These are phyloP conservation scores for Ambrosia artemisiifolia DNA, from an alignment of 129 eudicot genomes.

Conservation along the genomic window DNA sequence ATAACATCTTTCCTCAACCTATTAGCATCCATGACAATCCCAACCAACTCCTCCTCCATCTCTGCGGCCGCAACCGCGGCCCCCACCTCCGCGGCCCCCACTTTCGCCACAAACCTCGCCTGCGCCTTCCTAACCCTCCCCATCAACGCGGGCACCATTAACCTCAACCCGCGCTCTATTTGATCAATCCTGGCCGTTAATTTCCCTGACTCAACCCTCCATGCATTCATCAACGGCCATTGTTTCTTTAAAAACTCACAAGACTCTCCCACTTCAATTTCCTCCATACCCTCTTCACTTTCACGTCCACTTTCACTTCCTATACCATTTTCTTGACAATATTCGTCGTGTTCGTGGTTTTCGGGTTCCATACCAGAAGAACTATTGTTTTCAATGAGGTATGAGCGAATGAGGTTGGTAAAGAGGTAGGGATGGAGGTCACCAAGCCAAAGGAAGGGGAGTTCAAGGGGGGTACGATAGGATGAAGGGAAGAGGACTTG, in stretches of 20 bases:
- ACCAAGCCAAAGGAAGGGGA: constrained; percentile 88
- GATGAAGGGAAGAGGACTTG: constrained; percentile 56
- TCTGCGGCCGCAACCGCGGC: constrained; percentile 44
- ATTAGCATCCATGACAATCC: constrained; percentile 82
- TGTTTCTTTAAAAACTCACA: constrained; percentile 38
- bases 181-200: constrained; percentile 53
- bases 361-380: constrained; percentile 2
- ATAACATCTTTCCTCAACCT: constrained; percentile 71
- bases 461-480: constrained; percentile 65
- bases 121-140: constrained; percentile 55
- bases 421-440: constrained; percentile 91
- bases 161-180: constrained; percentile 80
- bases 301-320: not conserved
- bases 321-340: not conserved
- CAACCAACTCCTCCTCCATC: constrained; percentile 71
- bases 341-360: constrained; percentile 5
- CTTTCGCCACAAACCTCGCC: constrained; percentile 34
- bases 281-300: constrained; percentile 20
- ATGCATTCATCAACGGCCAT: constrained; percentile 54
- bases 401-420: constrained; percentile 71
- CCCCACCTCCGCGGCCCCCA: constrained; percentile 38
- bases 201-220: constrained; percentile 42
- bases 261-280: constrained; percentile 29
- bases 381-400: constrained; percentile 33
- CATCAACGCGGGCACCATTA: constrained; percentile 81